Evolutionary conservation across 1,139 yeast species (phyloP).

Genomic region (Blastobotrys elegans): DNA sequence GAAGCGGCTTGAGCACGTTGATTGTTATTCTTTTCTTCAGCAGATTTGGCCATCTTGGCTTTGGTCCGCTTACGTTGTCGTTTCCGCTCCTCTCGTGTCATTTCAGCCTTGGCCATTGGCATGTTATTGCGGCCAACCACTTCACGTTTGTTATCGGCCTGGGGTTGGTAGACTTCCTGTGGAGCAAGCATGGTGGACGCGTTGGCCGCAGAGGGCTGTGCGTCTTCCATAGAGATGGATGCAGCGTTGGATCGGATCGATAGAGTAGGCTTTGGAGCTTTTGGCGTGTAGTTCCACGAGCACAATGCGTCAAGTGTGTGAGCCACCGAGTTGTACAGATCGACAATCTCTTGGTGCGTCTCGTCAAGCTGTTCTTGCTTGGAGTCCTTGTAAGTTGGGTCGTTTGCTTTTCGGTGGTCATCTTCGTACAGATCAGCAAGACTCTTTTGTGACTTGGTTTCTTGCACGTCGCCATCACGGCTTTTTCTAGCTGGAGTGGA

Average conservation of each 20-base stretch:
- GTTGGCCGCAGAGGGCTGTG: slow-evolving; percentile 84
- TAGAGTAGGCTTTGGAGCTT: slow-evolving; percentile 74
- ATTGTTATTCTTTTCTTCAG: slow-evolving; percentile 35
- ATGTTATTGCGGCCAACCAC: slow-evolving; percentile 75
- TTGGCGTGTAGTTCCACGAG: slow-evolving; percentile 91
- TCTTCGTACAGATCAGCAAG: slow-evolving; percentile 92
- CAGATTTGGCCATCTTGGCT: slow-evolving; percentile 65
- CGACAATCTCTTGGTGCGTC: slow-evolving; percentile 74
- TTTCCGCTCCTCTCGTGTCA: slow-evolving; percentile 81
- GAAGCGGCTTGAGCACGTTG: slow-evolving; percentile 25
- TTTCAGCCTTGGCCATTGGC: slow-evolving; percentile 76
- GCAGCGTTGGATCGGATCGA: slow-evolving; percentile 79
- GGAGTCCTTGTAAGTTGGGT: slow-evolving; percentile 34
- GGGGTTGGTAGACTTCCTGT: slow-evolving; percentile 78
- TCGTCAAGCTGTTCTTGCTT: slow-evolving; percentile 59
- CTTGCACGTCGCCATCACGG: slow-evolving; percentile 60
- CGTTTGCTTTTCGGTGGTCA: slow-evolving; percentile 53
- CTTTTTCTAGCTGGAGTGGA: slow-evolving; percentile 46
- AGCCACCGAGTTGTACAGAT: slow-evolving; percentile 56
- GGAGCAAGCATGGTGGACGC: slow-evolving; percentile 83
- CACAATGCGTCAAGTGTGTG: slow-evolving; percentile 81
- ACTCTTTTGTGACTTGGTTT: slow-evolving; percentile 79
- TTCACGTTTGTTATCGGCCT: slow-evolving; percentile 44
- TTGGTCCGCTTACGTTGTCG: slow-evolving; percentile 82
- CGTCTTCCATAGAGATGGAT: slow-evolving; percentile 88